Evolutionary conservation across 495 filamentous ascomycete genomes (phyloP).

Genomic region (Glarea lozoyensis): DNA sequence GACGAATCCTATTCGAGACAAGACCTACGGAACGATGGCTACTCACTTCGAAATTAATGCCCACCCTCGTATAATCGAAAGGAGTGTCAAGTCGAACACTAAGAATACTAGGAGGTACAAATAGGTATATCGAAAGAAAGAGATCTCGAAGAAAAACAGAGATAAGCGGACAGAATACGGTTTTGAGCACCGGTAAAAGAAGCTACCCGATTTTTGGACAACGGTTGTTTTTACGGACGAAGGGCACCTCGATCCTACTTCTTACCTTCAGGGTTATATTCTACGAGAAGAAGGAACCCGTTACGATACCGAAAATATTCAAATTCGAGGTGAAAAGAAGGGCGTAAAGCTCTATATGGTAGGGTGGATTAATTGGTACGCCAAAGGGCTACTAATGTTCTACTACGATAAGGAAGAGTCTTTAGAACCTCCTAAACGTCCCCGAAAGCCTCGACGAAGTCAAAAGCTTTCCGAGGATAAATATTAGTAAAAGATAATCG

Average conservation of each 20-base stretch:
- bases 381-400: slow-evolving; percentile 8
- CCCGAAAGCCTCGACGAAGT: slow-evolving; percentile 5
- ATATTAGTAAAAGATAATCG: neutral
- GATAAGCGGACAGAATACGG: neutral
- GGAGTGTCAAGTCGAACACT: neutral
- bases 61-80: neutral
- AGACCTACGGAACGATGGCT: slow-evolving; percentile 1
- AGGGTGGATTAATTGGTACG: slow-evolving; percentile 7
- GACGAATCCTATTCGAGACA: slow-evolving; percentile 4
- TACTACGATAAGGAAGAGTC: slow-evolving; percentile 8
- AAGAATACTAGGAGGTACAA: neutral
- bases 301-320: slow-evolving; percentile 3
- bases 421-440: neutral
- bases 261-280: neutral
- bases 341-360: slow-evolving; percentile 7
- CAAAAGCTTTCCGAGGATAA: slow-evolving; percentile 2
- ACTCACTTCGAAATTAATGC: neutral
- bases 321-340: slow-evolving; percentile 4
- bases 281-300: slow-evolving; percentile 2
- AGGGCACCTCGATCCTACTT: slow-evolving; percentile 6
- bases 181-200: neutral
- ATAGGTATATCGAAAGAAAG: slow-evolving; percentile 8
- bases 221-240: slow-evolving; percentile 6
- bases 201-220: slow-evolving; percentile 2
- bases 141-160: neutral